Evolutionary conservation across 2,329 filamentous ascomycete genomes (phyloP), one percentile per base, ranked within the genome.

Genomic region (Phialophora macrospora): DNA sequence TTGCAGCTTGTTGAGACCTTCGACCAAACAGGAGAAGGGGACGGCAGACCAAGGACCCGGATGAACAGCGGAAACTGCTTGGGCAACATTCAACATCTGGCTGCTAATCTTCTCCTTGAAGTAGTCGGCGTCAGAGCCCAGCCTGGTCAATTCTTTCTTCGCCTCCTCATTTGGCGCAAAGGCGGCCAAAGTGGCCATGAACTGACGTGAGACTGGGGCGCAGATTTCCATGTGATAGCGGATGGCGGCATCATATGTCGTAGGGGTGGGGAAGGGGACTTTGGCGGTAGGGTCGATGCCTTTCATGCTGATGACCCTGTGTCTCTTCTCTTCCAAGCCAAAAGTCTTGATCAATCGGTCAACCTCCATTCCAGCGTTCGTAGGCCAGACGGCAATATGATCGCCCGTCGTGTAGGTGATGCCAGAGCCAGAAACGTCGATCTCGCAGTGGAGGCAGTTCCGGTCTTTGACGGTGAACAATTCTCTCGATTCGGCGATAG

Each of bases 191-290:
- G 90, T 91, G 49, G 92, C 88, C 64, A 98, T 83, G 75, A 98
- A 96, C 79, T 99, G 95, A 82, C 96, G 94, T 65, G 95, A 99
- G 32, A 99, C 91, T 55, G 95, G 92, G 52, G 92, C 93, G 77
- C 93, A 92, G 71, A 97, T 95, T 81, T 99, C 96, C 83, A 99
- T 90, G 80, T 99, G 94, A 80, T 97, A 99, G 72, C 95, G 91
- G 66, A 91, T 83, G 70, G 94, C 92, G 64, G 94, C 90, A 80
- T 98, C 94, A 79, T 94, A 98, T 1, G 95, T 99, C 17, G 95
- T 98, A 6, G 95, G 95, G 4, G 93, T 93, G 20, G 96, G 96
- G 83, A 99, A 98, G 7, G 95, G 95, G 54, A 99, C 93, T 82
- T 97, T 98, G 72, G 95, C 93, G 8, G 95, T 98, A 51, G 93